Evolutionary conservation across 768 basidiomycete species (phyloP), one percentile per base, ranked within the genome.

Genomic region (Rhizopogon roseolus): DNA sequence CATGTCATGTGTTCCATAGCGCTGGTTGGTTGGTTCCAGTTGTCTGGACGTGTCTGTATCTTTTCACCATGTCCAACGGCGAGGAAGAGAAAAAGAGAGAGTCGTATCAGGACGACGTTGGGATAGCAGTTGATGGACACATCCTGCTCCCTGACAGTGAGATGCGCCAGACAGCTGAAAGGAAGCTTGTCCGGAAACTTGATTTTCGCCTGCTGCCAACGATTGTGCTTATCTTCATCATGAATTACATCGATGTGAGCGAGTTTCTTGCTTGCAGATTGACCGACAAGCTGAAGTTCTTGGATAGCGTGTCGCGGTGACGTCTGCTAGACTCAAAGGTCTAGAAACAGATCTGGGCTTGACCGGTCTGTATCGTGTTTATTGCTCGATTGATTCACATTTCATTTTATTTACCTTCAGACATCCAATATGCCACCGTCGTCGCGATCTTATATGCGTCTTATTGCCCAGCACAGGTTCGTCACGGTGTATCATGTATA

Each of bases 231-330:
- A 81, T 86, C 34, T 84, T 70, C 58, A 76, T 86, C 55, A 79
- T 85, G 80, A 86, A 86, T 58, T 84, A 82, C 58, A 84, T 86
- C 55, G 84, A 85, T 64, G 84, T 85, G 55, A 56, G 67, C 61
- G 1, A 34, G 27, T 1, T 27, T 39, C 13, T 46, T 44, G 41
- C 25, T 9, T 16, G 19, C 19, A 27, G 8, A 22, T 22, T 22
- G 34, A 51, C 19, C 1, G 17, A 45, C 5, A 13, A 19, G 9
- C 19, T 29, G 11, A 13, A 36, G 19, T 22, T 19, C 10, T 11
- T 36, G 29, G 51, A 14, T 43, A 81, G 79, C 71, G 80, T n/a
- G 74, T 70, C 50, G 79, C 76, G 1, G 64, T 81, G n/a, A 75
- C 77, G 0, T 72, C 79, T 38, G 79, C 80, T 13, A 66, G 81